Evolutionary conservation across 2,329 filamentous ascomycete genomes (phyloP), one percentile per base, ranked within the genome.

Genomic region (Penicillium sp.): DNA sequence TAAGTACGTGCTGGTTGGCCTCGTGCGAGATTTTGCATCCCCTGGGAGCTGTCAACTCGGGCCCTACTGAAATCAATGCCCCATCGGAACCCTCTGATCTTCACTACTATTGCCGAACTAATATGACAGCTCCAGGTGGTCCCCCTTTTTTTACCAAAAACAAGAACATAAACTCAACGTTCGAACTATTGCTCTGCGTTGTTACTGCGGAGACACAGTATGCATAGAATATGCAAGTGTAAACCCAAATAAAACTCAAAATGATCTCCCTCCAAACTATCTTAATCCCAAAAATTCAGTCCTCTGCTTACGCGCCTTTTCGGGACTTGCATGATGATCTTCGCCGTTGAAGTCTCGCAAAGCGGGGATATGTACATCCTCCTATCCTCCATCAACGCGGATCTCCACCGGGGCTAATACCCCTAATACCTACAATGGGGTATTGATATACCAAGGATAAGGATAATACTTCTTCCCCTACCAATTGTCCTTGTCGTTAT

Each of bases 1-100:
- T 14, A 26, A 29, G 43, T 45, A 14, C 49, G 37, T 51, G 40
- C 11, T 12, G 37, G 18, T 40, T 23, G 14, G 15, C 23, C 31
- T 49, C 46, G 44, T 47, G 26, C 44, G 26, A n/a, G 37, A 40
- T 40, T 14, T 12, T 27, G 12, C 15, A 31, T 53, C 43, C 52
- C 56, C 49, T 43, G 33, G 4, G 31, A 53, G 53, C 56, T 58
- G 53, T 56, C 47, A 58, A 52, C 20, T 23, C 18, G 20, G 29
- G 56, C 56, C 56, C 20, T 58, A 48, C 50, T 11, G 42, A 51
- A 41, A 58, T 52, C 49, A 53, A 31, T 12, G 50, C 50, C 40
- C 47, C 43, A 54, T 51, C 35, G 14, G 11, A 15, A 37, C 18
- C 45, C 46, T 49, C 33, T 27, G 46, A 49, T 49, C 46, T n/a